phyloP scores from a whole-genome alignment of 768 basidiomycete genomes.

The Russula earlei region DNA sequence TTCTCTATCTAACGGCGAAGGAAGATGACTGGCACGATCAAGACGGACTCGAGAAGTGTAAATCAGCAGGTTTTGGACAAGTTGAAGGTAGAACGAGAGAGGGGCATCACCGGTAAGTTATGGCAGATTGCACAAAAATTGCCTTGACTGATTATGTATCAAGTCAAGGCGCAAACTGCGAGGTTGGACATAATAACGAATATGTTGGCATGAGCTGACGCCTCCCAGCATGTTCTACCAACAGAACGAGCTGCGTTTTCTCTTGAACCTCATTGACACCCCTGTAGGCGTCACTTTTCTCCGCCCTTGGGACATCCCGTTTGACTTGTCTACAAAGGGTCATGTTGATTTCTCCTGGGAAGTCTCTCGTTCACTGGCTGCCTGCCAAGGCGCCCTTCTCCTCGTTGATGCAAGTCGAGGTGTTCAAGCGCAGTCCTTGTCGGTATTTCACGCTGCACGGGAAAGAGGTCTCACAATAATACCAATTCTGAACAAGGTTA shows the following conservation, averaged over 20 bases:
- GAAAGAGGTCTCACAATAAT: constrained; percentile 77
- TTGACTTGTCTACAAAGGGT: constrained; percentile 38
- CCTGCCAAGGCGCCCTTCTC: constrained; percentile 80
- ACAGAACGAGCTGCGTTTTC: constrained; percentile 43
- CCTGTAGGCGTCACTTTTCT: constrained; percentile 42
- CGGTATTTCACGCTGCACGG: constrained; percentile 82
- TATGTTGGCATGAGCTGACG: constrained; percentile 16
- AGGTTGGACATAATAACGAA: constrained; percentile 37
- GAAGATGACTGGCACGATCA: constrained; percentile 83
- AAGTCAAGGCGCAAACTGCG: constrained; percentile 94
- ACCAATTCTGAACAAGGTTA: constrained; percentile 87
- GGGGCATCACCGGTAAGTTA: constrained; percentile 81
- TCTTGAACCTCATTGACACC: constrained; percentile 94
- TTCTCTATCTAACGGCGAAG: constrained; percentile 19
- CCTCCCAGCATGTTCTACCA: constrained; percentile 65
- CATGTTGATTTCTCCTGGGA: constrained; percentile 99
- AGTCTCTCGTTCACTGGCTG: constrained; percentile 83
- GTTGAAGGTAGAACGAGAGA: constrained; percentile 92
- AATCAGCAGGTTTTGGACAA: constrained; percentile 88
- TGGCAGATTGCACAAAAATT: not conserved
- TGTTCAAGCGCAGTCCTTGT: constrained; percentile 94
- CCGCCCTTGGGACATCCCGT: not conserved
- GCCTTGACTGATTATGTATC: not conserved
- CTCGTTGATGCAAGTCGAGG: constrained; percentile 97
- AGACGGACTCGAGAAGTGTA: constrained; percentile 48